A percentile compares a stretch with the other conserved stretches of the same genome.
These are phyloP conservation scores for Aspergillus alliaceus DNA, from an alignment of 2,329 filamentous ascomycete species.

Conservation along the genomic window DNA sequence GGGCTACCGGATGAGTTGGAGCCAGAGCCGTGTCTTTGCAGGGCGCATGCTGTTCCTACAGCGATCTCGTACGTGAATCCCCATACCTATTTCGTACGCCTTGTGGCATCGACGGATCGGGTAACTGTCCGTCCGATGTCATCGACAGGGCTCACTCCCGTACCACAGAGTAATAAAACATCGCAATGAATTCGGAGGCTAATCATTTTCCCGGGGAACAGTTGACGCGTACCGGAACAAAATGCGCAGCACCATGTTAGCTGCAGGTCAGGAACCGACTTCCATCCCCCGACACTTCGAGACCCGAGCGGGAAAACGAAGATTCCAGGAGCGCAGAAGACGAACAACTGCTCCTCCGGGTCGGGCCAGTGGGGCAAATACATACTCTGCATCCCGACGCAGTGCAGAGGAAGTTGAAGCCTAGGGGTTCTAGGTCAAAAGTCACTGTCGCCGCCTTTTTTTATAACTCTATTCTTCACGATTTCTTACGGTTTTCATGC, in stretches of 20 bases:
- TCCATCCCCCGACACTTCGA: slow-evolving; percentile 82
- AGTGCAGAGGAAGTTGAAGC: slow-evolving; percentile 41
- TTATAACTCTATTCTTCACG: background rate
- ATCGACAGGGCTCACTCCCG: slow-evolving; percentile 1
- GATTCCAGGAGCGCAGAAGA: slow-evolving; percentile 58
- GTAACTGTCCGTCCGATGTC: background rate
- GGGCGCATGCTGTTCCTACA: slow-evolving; percentile 85
- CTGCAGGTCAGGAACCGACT: slow-evolving; percentile 71
- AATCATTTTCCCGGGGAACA: slow-evolving; percentile 37
- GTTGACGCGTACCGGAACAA: slow-evolving; percentile 95
- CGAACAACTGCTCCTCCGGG: slow-evolving; percentile 14
- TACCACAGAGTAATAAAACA: slow-evolving; percentile 5
- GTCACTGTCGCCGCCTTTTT: background rate
- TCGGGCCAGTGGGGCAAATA: slow-evolving; percentile 19
- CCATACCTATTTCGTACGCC: slow-evolving; percentile 2
- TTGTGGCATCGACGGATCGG: slow-evolving; percentile 7
- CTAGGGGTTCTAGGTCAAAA: slow-evolving; percentile 5
- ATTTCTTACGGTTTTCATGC: background rate
- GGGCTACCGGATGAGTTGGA: slow-evolving; percentile 94
- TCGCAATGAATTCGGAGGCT: slow-evolving; percentile 9
- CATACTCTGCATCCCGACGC: slow-evolving; percentile 29
- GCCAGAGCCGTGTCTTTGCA: slow-evolving; percentile 88
- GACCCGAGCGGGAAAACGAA: slow-evolving; percentile 80
- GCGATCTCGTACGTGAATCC: slow-evolving; percentile 72
- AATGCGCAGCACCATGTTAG: slow-evolving; percentile 78